Evolutionary conservation across 495 filamentous ascomycete species (phyloP).

Genomic region (Tuber brumale): DNA sequence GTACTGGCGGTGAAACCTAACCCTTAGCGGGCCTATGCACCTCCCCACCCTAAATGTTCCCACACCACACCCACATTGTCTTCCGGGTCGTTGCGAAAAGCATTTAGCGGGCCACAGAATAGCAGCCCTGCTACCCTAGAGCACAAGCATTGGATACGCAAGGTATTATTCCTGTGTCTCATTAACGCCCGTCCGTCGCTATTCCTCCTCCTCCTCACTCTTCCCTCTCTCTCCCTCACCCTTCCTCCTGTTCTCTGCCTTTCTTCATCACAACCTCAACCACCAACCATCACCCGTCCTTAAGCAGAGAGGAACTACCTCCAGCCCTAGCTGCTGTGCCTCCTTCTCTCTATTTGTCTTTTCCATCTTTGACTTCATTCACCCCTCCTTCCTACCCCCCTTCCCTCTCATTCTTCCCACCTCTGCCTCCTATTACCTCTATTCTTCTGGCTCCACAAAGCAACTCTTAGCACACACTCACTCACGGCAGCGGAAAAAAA

Average conservation of each 20-base stretch:
- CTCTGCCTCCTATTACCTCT: conserved; percentile 2
- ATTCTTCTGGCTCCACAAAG: conserved; percentile 10
- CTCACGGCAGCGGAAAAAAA: background rate
- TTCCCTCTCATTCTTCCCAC: conserved; percentile 14
- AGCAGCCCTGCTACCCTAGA: conserved; percentile 29
- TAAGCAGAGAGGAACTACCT: background rate
- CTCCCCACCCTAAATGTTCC: conserved; percentile 32
- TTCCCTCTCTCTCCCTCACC: conserved; percentile 19
- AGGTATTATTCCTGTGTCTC: conserved; percentile 34
- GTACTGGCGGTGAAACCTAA: conserved; percentile 23
- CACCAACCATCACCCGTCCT: background rate
- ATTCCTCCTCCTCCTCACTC: conserved; percentile 17
- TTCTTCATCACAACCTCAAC: conserved; percentile 2
- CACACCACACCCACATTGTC: conserved; percentile 36
- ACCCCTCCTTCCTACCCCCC: conserved; percentile 10
- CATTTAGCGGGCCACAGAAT: conserved; percentile 38
- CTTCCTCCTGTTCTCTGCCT: conserved; percentile 6
- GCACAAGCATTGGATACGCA: conserved; percentile 32
- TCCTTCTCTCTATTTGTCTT: conserved; percentile 2
- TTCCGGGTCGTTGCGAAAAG: conserved; percentile 40
- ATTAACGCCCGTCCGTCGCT: conserved; percentile 34
- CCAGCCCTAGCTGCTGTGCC: background rate
- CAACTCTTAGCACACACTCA: conserved; percentile 4
- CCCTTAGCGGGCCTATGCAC: conserved; percentile 36
- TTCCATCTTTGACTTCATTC: conserved; percentile 1